Base-by-base conservation (phyloP, 140 eudicot genomes). In the Cichorium intybus region DNA sequence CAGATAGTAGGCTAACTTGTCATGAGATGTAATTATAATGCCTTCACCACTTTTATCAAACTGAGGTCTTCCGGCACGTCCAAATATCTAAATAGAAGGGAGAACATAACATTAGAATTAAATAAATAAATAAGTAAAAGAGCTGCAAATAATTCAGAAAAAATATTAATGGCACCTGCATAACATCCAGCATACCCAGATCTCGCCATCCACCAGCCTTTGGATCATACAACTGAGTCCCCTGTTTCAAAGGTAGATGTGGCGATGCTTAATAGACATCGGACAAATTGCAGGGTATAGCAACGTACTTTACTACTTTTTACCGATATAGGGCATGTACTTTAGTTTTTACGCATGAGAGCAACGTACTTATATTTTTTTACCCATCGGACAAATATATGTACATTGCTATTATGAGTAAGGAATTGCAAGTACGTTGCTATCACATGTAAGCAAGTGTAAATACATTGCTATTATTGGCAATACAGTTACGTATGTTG, bases 121-220 rank as follows among this genome's bases (percentile, higher is more conserved):
- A n/a, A n/a, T 65, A 74, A 75, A 46, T n/a, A 52, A 10, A 34
- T 7, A 43, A 52, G 43, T 61, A 65, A 52, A 77, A 52, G 74
- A 18, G 15, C 46, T 24, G 15, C 17, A 57, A 65, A 56, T 28
- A 62, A 16, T 62, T 22, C 39, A 24, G 54, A 28, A 27, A 35
- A 72, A 69, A 24, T 45, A 51, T 31, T 41, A 33, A 31, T 34
- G 60, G 59, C 34, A 94, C 99, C 93, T 94, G 99, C 99, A 94
- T 94, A 71, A 94, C 99, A 70, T 94, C 99, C 69, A 94, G 99
- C 99, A 94, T 94, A 67, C 99, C 97, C 55, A 94, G 71, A 79
- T 94, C 99, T 73, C 94, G 83, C 99, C 97, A 94, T 48, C 99
- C 99, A 80, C 99, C 99, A 82, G 97, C 99, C 79, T 94, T 94